Evolutionary conservation across 257 asterid species (phyloP).

Genomic region (Eucommia ulmoides): DNA sequence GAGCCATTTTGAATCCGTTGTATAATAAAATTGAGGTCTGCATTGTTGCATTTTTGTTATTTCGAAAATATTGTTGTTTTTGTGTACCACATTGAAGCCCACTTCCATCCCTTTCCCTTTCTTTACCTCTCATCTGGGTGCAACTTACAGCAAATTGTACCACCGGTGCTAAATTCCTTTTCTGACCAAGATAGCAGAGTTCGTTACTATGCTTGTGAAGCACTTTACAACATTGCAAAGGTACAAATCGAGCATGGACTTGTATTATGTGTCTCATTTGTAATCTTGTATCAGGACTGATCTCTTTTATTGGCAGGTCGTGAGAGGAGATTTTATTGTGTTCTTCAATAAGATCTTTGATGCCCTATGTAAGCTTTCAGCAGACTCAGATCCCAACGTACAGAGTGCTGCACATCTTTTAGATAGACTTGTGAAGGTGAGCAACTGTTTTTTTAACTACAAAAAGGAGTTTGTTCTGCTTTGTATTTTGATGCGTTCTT

Average conservation of each 20-base stretch:
- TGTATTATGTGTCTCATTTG: slow-evolving; percentile 4
- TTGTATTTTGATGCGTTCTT: background rate
- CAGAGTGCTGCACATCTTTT: slow-evolving; percentile 99
- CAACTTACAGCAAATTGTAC: slow-evolving; percentile 77
- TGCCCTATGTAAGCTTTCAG: slow-evolving; percentile 92
- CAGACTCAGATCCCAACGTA: slow-evolving; percentile 95
- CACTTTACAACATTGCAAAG: slow-evolving; percentile 96
- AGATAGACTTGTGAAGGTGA: slow-evolving; percentile 94
- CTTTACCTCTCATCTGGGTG: slow-evolving; percentile 15
- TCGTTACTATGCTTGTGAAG: slow-evolving; percentile 98
- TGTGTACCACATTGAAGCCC: background rate
- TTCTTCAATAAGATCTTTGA: slow-evolving; percentile 97
- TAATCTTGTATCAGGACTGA: slow-evolving; percentile 4
- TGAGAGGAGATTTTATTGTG: slow-evolving; percentile 95
- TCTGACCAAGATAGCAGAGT: slow-evolving; percentile 97
- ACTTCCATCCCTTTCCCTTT: slow-evolving; percentile 12
- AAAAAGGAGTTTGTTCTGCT: background rate
- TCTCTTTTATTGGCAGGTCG: slow-evolving; percentile 63
- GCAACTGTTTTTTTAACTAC: background rate
- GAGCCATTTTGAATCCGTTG: too few species aligned
- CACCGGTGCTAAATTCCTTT: slow-evolving; percentile 83
- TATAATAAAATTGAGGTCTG: too few species aligned
- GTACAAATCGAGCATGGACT: slow-evolving; percentile 23
- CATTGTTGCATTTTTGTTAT: background rate
- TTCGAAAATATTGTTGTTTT: background rate